phyloP scores from a whole-genome alignment of 2,329 filamentous ascomycete species.

The Bipolaris bicolor region DNA sequence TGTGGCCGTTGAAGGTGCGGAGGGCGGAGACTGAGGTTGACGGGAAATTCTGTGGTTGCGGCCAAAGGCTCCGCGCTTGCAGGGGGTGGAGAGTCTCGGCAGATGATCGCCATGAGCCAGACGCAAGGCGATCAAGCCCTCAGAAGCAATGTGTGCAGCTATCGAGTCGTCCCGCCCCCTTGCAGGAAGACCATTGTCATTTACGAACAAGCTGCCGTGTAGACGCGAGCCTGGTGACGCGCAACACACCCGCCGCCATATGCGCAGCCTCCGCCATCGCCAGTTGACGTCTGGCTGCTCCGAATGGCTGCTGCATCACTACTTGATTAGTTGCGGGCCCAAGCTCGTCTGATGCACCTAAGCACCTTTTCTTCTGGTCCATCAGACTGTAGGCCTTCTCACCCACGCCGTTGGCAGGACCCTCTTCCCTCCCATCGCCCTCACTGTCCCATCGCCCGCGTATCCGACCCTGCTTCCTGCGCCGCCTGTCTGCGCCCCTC shows the following conservation, averaged over 20 bases:
- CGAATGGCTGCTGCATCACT: slow-evolving; percentile 27
- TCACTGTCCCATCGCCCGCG: slow-evolving; percentile 21
- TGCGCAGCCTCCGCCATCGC: not conserved
- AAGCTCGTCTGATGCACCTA: slow-evolving; percentile 29
- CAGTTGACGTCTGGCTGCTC: slow-evolving; percentile 3
- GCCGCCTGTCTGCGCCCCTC: slow-evolving; percentile 22
- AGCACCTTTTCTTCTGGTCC: slow-evolving; percentile 34
- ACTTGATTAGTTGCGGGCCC: slow-evolving; percentile 31
- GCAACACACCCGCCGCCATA: slow-evolving; percentile 3
- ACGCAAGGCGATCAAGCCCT: slow-evolving; percentile 18
- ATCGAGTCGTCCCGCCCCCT: slow-evolving; percentile 12
- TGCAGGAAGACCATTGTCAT: slow-evolving; percentile 1
- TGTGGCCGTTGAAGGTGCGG: slow-evolving; percentile 28
- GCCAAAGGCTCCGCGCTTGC: slow-evolving; percentile 15
- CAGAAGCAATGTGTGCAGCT: slow-evolving; percentile 20
- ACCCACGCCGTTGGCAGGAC: slow-evolving; percentile 22
- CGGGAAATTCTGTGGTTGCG: slow-evolving; percentile 27
- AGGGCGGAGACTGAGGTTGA: slow-evolving; percentile 12
- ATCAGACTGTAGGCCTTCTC: slow-evolving; percentile 9
- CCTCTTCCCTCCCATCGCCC: slow-evolving; percentile 18
- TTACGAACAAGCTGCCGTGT: slow-evolving; percentile 1
- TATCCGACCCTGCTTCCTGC: slow-evolving; percentile 13
- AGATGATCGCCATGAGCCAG: slow-evolving; percentile 18
- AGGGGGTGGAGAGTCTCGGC: slow-evolving; percentile 16
- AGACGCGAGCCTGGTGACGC: slow-evolving; percentile 6